These are phyloP conservation scores for Pyrrhoderma noxium DNA, from an alignment of 1,284 basidiomycete genomes.

Conservation along the genomic window DNA sequence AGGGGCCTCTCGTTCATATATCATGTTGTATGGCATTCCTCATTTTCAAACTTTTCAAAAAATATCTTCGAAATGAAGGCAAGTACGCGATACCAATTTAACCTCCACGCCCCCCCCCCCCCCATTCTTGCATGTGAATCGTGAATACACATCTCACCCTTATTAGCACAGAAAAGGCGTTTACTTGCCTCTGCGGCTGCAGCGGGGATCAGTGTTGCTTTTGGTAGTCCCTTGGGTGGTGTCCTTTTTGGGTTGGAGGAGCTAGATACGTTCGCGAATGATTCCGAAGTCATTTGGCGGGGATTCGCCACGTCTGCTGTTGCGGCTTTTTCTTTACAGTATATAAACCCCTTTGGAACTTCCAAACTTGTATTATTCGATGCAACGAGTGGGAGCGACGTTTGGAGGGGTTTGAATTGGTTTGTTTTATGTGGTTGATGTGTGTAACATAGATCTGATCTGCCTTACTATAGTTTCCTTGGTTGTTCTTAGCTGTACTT, in stretches of 20 bases:
- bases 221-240: slow-evolving; percentile 69
- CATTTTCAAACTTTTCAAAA: slow-evolving; percentile 46
- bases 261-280: slow-evolving; percentile 60
- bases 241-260: slow-evolving; percentile 70
- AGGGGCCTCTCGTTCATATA: slow-evolving; percentile 68
- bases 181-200: slow-evolving; percentile 62
- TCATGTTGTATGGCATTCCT: slow-evolving; percentile 61
- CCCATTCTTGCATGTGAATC: not conserved
- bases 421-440: slow-evolving; percentile 26
- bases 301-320: slow-evolving; percentile 70
- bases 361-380: slow-evolving; percentile 69
- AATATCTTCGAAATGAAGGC: slow-evolving; percentile 59
- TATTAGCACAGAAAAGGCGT: slow-evolving; percentile 57
- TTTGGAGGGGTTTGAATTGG: slow-evolving; percentile 67
- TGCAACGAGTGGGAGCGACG: slow-evolving; percentile 51
- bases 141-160: not conserved
- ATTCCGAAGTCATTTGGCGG: slow-evolving; percentile 68
- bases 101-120: no score
- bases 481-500: slow-evolving; percentile 51
- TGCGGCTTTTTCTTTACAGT: slow-evolving; percentile 64
- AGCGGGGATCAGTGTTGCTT: slow-evolving; percentile 69
- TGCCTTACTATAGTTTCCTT: slow-evolving; percentile 45
- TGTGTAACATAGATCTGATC: not conserved
- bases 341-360: slow-evolving; percentile 67
- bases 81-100: slow-evolving; percentile 6